Percentiles rank a stretch among this genome's conserved stretches.
These are phyloP conservation scores for Protostelium mycophagum DNA, from an alignment of 78 protist genomes.

Conservation along the genomic window DNA sequence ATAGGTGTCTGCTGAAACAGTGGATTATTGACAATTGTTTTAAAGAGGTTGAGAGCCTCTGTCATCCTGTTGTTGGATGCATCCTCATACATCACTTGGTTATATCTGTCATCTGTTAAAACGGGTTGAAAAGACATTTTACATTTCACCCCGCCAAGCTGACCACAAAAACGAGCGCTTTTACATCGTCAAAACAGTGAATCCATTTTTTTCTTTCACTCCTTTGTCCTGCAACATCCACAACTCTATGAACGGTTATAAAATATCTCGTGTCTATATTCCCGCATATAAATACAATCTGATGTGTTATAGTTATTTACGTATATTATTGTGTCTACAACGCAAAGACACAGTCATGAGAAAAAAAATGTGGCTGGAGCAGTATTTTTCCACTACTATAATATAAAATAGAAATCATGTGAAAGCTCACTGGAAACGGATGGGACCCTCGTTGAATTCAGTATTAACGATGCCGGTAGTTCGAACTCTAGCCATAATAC, in stretches of 20 bases:
- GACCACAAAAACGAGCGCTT: constrained; percentile 57
- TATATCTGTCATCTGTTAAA: constrained; percentile 20
- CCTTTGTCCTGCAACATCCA: constrained; percentile 74
- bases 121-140: background rate
- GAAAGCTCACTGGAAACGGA: constrained; percentile 40
- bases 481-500: constrained; percentile 62
- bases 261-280: background rate
- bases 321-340: background rate
- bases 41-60: constrained; percentile 58
- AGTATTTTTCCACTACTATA: background rate
- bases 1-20: constrained; percentile 47
- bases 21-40: constrained; percentile 48
- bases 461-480: constrained; percentile 68
- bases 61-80: constrained; percentile 63
- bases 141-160: constrained; percentile 51
- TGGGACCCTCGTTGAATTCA: constrained; percentile 66
- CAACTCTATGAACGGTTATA: constrained; percentile 19
- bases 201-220: constrained; percentile 71
- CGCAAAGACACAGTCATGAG: background rate
- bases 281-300: background rate
- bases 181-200: constrained; percentile 68
- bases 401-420: too few relatives aligned
- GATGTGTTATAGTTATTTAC: background rate
- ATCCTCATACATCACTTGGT: constrained; percentile 71
- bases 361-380: background rate